Evolutionary conservation across 148 eudicot genomes (phyloP).

Genomic region (Nyssa sinensis): DNA sequence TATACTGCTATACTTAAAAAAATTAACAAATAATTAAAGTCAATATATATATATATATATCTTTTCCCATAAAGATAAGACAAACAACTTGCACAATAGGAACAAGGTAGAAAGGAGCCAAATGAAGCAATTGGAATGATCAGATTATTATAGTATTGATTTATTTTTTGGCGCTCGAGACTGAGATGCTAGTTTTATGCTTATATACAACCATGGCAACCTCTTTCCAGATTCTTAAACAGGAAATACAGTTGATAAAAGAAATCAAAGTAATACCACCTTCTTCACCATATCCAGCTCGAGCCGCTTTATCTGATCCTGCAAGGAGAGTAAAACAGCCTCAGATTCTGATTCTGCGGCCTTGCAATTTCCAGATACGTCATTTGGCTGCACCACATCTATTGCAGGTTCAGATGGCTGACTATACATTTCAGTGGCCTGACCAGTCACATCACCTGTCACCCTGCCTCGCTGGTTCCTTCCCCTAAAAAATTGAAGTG

Average conservation of each 20-base stretch:
- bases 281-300: conserved; percentile 49
- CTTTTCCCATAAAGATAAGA: too few relatives aligned
- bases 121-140: too few relatives aligned
- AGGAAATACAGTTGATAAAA: not conserved
- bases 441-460: conserved; percentile 35
- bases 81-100: too few relatives aligned
- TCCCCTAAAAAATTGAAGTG: conserved; percentile 38
- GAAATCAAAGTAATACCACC: conserved; percentile 34
- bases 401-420: conserved; percentile 42
- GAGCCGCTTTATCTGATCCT: conserved; percentile 47
- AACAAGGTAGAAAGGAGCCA: too few relatives aligned
- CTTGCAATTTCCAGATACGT: conserved; percentile 41
- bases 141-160: not conserved
- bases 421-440: conserved; percentile 37
- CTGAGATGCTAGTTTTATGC: not conserved
- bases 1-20: too few relatives aligned
- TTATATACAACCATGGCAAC: not conserved
- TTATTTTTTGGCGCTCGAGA: not conserved
- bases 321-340: conserved; percentile 42
- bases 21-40: too few relatives aligned
- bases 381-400: conserved; percentile 24
- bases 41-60: too few relatives aligned
- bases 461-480: conserved; percentile 50
- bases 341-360: conserved; percentile 37
- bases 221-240: not conserved